phyloP scores from a whole-genome alignment of 139 green algal genomes.

The Micractinium sp. region DNA sequence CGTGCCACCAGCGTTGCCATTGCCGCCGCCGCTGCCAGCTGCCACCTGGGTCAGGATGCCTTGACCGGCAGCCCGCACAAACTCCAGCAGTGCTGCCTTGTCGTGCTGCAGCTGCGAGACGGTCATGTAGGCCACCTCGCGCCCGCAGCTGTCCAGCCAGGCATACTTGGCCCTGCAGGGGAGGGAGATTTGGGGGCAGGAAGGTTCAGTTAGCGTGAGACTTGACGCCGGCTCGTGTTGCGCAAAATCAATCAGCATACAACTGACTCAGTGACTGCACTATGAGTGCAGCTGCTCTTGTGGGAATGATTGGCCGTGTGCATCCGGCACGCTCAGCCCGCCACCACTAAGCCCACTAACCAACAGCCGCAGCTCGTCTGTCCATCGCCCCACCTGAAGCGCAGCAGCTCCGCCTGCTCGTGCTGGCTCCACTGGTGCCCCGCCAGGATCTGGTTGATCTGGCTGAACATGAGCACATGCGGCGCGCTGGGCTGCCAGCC shows the following conservation, averaged over 20 bases:
- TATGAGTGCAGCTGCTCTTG: not conserved
- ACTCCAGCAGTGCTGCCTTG: constrained; percentile 27
- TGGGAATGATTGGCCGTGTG: not conserved
- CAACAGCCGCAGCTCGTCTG: not conserved
- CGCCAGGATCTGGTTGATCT: constrained; percentile 3
- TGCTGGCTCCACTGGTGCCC: constrained; percentile 18
- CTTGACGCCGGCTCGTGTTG: not conserved
- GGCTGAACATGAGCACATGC: constrained; percentile 26
- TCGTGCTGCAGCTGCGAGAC: constrained; percentile 17
- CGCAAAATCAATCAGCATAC: no score
- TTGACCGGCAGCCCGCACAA: not conserved
- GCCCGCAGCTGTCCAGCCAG: constrained; percentile 30
- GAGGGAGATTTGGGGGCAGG: not conserved
- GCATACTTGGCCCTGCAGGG: constrained; percentile 20
- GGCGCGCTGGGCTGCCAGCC: constrained; percentile 11
- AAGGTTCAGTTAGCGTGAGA: not conserved
- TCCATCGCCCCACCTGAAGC: constrained; percentile 20
- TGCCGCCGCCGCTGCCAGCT: not conserved
- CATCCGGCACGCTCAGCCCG: no score
- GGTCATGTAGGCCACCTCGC: constrained; percentile 31
- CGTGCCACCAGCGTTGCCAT: not conserved
- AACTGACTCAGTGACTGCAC: no score
- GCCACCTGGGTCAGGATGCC: constrained; percentile 13
- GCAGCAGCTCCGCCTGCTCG: constrained; percentile 4
- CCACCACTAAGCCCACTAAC: not conserved